Conservation (phyloP, 2,329 filamentous ascomycete genomes). For the Botrytis fragariae region DNA sequence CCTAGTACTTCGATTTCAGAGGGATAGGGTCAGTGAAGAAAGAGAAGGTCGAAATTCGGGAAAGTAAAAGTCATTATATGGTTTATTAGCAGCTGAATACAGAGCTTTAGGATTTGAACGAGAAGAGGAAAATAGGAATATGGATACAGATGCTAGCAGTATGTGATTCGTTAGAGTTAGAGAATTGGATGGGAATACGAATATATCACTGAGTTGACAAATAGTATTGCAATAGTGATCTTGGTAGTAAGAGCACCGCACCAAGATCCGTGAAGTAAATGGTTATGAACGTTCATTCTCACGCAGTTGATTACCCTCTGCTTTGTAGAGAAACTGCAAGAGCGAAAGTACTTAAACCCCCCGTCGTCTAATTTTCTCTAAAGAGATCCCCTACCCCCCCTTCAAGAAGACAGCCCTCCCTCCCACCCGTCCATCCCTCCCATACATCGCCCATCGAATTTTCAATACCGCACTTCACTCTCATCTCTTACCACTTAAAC, state of each 20-base stretch:
- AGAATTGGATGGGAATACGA: accelerated
- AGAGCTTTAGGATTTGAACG: neutral
- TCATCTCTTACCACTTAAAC: neutral
- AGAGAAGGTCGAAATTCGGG: neutral
- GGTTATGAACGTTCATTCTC: too few species aligned
- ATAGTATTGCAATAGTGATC: too few species aligned
- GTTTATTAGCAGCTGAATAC: neutral
- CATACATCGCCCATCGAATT: neutral
- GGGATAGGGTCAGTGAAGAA: neutral
- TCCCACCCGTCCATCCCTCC: neutral
- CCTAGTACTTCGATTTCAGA: neutral
- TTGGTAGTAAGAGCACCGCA: too few species aligned
- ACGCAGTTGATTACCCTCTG: too few species aligned
- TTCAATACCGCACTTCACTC: neutral
- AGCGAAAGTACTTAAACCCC: neutral
- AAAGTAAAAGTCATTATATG: neutral
- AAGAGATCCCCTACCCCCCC: neutral
- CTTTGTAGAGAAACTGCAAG: too few species aligned
- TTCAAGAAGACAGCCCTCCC: neutral
- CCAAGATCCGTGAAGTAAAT: too few species aligned
- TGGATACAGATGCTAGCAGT: neutral
- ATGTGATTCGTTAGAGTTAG: neutral
- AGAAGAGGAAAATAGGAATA: neutral
- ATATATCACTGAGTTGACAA: too few species aligned
- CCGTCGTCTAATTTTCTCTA: neutral